Evolutionary conservation across 164 flowering plant genomes (phyloP).

Genomic region (Liriodendron chinense): DNA sequence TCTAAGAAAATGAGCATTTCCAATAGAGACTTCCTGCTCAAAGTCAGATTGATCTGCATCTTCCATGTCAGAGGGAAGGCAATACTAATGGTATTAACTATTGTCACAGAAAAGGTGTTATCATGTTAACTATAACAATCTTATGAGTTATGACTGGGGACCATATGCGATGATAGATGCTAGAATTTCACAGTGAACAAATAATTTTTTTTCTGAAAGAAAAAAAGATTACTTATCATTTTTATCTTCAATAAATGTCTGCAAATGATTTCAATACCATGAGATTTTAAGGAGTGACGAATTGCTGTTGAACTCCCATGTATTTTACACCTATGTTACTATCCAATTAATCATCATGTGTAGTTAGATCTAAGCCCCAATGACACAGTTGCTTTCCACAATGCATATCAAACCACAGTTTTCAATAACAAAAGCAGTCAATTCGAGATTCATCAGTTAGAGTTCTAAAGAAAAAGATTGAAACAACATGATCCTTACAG

Average conservation of each 20-base stretch:
- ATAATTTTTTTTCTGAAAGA: too few relatives aligned
- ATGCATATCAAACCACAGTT: background rate
- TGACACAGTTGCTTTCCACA: background rate
- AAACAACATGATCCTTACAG: conserved; percentile 49
- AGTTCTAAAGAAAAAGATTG: background rate
- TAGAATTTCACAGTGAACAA: too few relatives aligned
- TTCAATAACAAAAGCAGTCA: background rate
- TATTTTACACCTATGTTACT: too few relatives aligned
- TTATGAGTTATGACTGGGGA: too few relatives aligned
- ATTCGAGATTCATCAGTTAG: background rate
- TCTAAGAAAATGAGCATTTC: background rate
- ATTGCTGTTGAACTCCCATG: background rate
- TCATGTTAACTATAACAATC: too few relatives aligned
- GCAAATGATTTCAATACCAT: background rate
- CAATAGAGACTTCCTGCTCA: background rate
- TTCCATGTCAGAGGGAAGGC: background rate
- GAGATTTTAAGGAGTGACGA: background rate
- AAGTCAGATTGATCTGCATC: background rate
- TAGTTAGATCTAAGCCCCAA: background rate
- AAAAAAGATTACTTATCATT: background rate
- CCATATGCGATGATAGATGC: too few relatives aligned
- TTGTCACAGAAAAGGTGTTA: too few relatives aligned
- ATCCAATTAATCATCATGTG: too few relatives aligned
- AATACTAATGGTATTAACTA: too few relatives aligned
- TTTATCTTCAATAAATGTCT: background rate